Evolutionary conservation across 768 basidiomycete species (phyloP).

Genomic region (Termitomyces eurrhizus): DNA sequence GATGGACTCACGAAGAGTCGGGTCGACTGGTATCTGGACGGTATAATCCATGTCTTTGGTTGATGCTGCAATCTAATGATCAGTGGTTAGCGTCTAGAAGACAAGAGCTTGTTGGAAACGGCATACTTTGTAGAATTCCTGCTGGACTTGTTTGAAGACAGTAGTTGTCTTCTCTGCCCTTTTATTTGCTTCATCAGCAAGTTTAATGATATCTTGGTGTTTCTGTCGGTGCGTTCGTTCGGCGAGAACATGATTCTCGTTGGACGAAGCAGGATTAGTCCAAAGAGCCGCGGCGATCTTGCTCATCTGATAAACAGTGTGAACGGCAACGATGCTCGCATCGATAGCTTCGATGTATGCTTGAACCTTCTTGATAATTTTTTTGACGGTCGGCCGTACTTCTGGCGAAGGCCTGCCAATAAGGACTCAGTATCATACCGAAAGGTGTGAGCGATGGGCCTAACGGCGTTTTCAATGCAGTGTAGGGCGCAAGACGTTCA

Average conservation of each 20-base stretch:
- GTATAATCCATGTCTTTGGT: constrained; percentile 31
- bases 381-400: constrained; percentile 11
- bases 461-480: constrained; percentile 15
- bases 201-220: constrained; percentile 16
- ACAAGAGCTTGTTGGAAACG: neutral
- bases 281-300: constrained; percentile 10
- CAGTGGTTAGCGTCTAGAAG: neutral
- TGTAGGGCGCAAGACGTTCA: constrained; percentile 35
- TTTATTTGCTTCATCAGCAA: constrained; percentile 24
- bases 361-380: constrained; percentile 13
- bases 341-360: constrained; percentile 19
- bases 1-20: constrained; percentile 25
- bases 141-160: constrained; percentile 29
- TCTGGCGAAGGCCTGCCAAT: constrained; percentile 17
- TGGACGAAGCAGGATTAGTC: neutral
- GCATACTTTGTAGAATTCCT: constrained; percentile 34
- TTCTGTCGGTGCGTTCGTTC: constrained; percentile 4
- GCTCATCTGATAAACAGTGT: constrained; percentile 16
- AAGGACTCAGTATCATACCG: neutral
- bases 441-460: neutral
- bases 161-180: constrained; percentile 23
- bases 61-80: constrained; percentile 31
- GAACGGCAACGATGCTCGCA: constrained; percentile 14
- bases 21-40: constrained; percentile 32
- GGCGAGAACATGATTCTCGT: constrained; percentile 1